Percentiles rank a stretch among this genome's conserved stretches.
Evolutionary conservation across 2,329 filamentous ascomycete genomes (phyloP).

Genomic region (Cordyceps farinosa): DNA sequence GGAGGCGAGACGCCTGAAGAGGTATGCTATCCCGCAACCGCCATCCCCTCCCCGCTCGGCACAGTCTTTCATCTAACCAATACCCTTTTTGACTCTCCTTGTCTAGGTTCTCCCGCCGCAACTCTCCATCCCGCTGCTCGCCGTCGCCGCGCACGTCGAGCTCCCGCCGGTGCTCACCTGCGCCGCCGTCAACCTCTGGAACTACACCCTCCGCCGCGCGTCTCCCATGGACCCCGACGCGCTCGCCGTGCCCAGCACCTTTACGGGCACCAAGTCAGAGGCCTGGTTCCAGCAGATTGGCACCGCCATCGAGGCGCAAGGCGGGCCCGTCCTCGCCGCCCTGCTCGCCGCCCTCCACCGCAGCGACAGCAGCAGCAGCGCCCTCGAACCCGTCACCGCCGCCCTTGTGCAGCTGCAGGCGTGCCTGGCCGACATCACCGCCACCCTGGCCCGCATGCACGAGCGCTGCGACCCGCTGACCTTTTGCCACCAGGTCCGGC

Average conservation of each 20-base stretch:
- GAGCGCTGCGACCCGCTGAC: slow-evolving; percentile 76
- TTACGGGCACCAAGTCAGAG: slow-evolving; percentile 84
- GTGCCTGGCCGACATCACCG: slow-evolving; percentile 64
- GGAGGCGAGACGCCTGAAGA: slow-evolving; percentile 71
- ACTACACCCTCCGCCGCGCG: slow-evolving; percentile 59
- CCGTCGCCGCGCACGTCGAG: slow-evolving; percentile 68
- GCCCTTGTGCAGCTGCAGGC: slow-evolving; percentile 63
- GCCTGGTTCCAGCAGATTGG: slow-evolving; percentile 93
- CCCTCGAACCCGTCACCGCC: slow-evolving; percentile 50
- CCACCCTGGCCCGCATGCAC: slow-evolving; percentile 75
- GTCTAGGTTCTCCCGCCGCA: slow-evolving; percentile 63
- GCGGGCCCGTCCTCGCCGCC: slow-evolving; percentile 67
- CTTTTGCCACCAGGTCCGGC: slow-evolving; percentile 86
- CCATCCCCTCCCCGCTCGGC: no score
- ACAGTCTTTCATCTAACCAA: neutral
- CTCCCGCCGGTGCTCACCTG: slow-evolving; percentile 89
- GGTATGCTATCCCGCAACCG: slow-evolving; percentile 38
- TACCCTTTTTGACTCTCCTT: neutral
- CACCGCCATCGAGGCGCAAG: slow-evolving; percentile 85
- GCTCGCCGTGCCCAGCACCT: slow-evolving; percentile 70
- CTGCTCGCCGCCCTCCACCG: slow-evolving; percentile 73
- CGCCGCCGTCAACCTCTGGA: slow-evolving; percentile 83
- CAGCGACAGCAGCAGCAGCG: slow-evolving; percentile 56
- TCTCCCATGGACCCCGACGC: slow-evolving; percentile 63
- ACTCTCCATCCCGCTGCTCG: slow-evolving; percentile 72